Conservation (phyloP, 176 grass and related monocot genomes). For the Cymbopogon citratus region DNA sequence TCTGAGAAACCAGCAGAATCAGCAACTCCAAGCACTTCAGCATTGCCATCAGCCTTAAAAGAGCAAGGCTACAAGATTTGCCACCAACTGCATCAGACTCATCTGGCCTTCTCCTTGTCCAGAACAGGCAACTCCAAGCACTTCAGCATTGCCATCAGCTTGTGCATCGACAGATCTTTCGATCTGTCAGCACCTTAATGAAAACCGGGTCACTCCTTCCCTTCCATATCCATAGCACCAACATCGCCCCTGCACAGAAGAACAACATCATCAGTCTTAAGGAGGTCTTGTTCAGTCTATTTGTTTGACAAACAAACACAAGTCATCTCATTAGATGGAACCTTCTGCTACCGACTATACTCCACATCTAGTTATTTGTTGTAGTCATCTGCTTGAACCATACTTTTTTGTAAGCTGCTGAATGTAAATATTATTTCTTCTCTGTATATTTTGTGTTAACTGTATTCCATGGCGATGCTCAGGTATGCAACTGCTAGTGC, state of each 20-base stretch:
- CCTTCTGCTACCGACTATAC: background rate
- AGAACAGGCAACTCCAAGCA: background rate
- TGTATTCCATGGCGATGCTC: slow-evolving; percentile 14
- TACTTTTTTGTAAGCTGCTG: background rate
- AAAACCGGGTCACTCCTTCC: background rate
- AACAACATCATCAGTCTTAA: background rate
- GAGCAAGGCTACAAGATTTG: background rate
- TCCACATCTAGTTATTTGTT: slow-evolving; percentile 1
- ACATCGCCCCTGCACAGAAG: background rate
- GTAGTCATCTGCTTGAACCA: background rate
- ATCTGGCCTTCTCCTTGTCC: background rate
- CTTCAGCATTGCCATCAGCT: background rate
- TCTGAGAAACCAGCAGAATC: background rate
- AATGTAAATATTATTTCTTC: background rate
- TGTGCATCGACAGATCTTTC: background rate
- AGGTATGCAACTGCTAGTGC: slow-evolving; percentile 99
- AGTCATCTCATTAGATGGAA: background rate
- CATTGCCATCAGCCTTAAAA: too few relatives aligned
- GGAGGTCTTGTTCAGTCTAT: slow-evolving; percentile 14
- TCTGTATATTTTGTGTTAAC: slow-evolving; percentile 5
- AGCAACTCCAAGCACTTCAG: too few relatives aligned
- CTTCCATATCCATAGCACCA: background rate
- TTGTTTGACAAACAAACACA: slow-evolving; percentile 1
- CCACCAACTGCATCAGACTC: background rate
- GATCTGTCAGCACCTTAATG: background rate